Conservation (phyloP, 108 stramenopile species). For the Stephanodiscus minutulus region DNA sequence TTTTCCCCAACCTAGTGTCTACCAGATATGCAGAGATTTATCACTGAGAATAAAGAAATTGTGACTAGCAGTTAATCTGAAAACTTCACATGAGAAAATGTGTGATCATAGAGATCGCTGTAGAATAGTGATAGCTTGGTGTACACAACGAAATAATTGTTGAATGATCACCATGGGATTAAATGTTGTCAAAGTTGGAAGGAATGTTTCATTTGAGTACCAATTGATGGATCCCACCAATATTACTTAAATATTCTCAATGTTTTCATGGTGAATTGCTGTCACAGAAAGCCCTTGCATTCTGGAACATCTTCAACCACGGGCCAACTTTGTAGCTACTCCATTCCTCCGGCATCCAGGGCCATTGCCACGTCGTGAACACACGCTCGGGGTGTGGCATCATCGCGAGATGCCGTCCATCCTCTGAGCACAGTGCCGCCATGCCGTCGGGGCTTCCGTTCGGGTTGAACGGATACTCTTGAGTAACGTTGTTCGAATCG, state of each 20-base stretch:
- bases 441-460: conserved; percentile 98
- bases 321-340: conserved; percentile 80
- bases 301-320: conserved; percentile 99
- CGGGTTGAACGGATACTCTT: conserved; percentile 98
- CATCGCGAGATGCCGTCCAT: conserved; percentile 97
- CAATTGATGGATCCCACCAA: neutral
- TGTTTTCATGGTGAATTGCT: conserved; percentile 12
- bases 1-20: no score
- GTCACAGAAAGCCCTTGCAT: conserved; percentile 96
- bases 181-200: neutral
- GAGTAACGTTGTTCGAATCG: conserved; percentile 90
- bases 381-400: conserved; percentile 99
- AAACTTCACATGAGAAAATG: no score
- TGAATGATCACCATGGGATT: neutral
- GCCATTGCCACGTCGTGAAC: conserved; percentile 98
- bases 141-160: no score
- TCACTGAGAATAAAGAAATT: no score
- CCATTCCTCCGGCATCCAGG: conserved; percentile 95
- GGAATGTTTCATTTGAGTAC: neutral
- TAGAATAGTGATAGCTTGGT: no score
- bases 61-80: no score
- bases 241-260: neutral
- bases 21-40: no score
- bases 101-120: no score
- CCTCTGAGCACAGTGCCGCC: conserved; percentile 98